Base-by-base conservation (phyloP, 306 rosid genomes). In the Prunus salicina region DNA sequence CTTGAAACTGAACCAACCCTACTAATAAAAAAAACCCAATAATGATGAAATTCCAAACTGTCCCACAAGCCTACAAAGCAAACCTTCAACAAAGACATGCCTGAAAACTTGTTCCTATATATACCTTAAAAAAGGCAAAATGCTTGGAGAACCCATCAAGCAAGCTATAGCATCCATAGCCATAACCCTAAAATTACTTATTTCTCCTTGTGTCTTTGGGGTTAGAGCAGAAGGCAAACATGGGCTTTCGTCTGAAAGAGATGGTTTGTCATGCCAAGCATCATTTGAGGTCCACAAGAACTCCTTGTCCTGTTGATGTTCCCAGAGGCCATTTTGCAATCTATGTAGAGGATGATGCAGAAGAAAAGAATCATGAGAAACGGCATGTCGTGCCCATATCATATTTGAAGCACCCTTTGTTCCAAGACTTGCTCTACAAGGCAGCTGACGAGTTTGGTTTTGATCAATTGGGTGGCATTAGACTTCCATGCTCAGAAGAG, bases 321-420 rank as follows among this genome's bases (percentile, higher is more conserved):
- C 79, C 79, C n/a, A 80, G 67, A 67, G 83, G 83, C 2, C 79
- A 80, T 24, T 73, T 80, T 10, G 75, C 83, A 8, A 63, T 80
- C 8, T 80, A 80, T 12, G 79, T 80, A 2, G 65, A 65, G 16
- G 63, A 14, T 2, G 62, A 56, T 8, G 12, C 20, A 20, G 27
- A 56, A 51, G 67, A 62, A 22, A 20, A 18, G 5, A 52, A 64
- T 13, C 45, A 14, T 32, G 64, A 64, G 83, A 68, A 46, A 25
- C 43, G 83, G 24, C 74, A 67, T 73, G 83, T 80, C 71, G 79
- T 80, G 22, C 83, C 83, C 1, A 67, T 73, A 18, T 64, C 79
- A 16, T 80, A 73, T 46, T 49, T 80, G 79, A 80, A 73, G 53
- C 75, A 80, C 57, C 83, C 83, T 16, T 30, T 50, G 53, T 80